Percentiles rank a stretch among this genome's conserved stretches.
phyloP scores from a whole-genome alignment of 1,284 basidiomycete genomes.

The Flammula alnicola region DNA sequence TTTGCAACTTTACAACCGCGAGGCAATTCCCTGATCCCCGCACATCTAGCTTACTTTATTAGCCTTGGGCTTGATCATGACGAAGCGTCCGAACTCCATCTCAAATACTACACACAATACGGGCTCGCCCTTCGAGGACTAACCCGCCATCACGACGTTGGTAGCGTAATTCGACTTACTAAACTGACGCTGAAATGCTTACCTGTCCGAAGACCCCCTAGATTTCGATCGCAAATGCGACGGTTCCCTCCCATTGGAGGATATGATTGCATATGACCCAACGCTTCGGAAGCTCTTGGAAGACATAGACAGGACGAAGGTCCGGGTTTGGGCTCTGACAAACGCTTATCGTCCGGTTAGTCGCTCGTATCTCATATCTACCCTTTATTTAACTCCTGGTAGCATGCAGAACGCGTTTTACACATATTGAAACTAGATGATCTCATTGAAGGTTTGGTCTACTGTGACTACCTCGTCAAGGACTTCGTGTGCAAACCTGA shows the following conservation, averaged over 20 bases:
- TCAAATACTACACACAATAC: slow-evolving; percentile 78
- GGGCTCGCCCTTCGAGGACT: slow-evolving; percentile 88
- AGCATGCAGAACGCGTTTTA: slow-evolving; percentile 86
- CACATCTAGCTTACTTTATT: slow-evolving; percentile 75
- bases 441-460: slow-evolving; percentile 80
- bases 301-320: slow-evolving; percentile 80
- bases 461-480: slow-evolving; percentile 76
- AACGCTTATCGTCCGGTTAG: slow-evolving; percentile 78
- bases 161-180: slow-evolving; percentile 43
- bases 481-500: slow-evolving; percentile 88
- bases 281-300: slow-evolving; percentile 68
- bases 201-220: slow-evolving; percentile 63
- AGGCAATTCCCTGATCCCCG: not conserved
- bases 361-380: not conserved
- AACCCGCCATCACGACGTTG: slow-evolving; percentile 78
- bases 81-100: slow-evolving; percentile 76
- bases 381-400: not conserved
- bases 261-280: slow-evolving; percentile 74
- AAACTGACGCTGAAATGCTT: slow-evolving; percentile 1
- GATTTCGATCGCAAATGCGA: slow-evolving; percentile 90
- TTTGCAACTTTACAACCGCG: not conserved
- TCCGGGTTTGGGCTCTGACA: slow-evolving; percentile 82
- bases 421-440: slow-evolving; percentile 76
- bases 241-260: slow-evolving; percentile 81
- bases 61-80: slow-evolving; percentile 68